phyloP scores from a whole-genome alignment of 805 yeast genomes.

The Kodamaea restingae region DNA sequence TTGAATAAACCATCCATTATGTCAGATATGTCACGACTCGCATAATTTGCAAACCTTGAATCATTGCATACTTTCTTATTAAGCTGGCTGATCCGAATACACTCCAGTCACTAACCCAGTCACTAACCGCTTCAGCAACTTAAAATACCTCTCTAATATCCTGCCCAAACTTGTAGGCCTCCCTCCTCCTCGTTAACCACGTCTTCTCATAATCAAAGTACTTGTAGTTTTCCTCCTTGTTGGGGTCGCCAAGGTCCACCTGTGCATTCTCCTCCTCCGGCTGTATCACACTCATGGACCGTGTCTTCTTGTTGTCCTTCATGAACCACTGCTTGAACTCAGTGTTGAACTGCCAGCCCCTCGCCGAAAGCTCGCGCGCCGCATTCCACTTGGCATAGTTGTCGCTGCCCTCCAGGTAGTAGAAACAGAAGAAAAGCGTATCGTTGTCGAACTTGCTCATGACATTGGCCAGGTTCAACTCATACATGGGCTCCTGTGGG shows the following conservation, averaged over 20 bases:
- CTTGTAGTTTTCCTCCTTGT: constrained; percentile 53
- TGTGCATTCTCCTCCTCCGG: constrained; percentile 12
- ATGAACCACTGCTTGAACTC: constrained; percentile 79
- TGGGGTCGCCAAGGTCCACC: constrained; percentile 30
- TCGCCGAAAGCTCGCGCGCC: constrained; percentile 69
- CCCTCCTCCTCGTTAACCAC: constrained; percentile 47
- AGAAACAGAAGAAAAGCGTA: constrained; percentile 88
- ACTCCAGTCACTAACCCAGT: not conserved
- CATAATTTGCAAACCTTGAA: too few species aligned
- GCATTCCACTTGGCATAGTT: constrained; percentile 46
- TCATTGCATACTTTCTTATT: too few species aligned
- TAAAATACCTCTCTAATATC: constrained; percentile 20
- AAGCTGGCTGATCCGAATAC: too few species aligned
- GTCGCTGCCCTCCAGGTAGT: constrained; percentile 54
- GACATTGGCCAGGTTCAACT: constrained; percentile 55
- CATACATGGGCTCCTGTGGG: constrained; percentile 80
- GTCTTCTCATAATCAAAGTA: constrained; percentile 76
- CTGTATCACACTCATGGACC: constrained; percentile 21
- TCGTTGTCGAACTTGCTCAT: constrained; percentile 76
- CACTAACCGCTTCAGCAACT: too few species aligned
- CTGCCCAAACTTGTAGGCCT: constrained; percentile 31
- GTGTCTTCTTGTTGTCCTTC: constrained; percentile 43
- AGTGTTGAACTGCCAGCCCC: constrained; percentile 81
- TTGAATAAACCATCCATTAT: too few species aligned
- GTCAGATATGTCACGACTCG: too few species aligned